Percentiles rank a stretch among this genome's conserved stretches.
phyloP scores from a whole-genome alignment of 129 eudicot species.

The Flaveria robusta region DNA sequence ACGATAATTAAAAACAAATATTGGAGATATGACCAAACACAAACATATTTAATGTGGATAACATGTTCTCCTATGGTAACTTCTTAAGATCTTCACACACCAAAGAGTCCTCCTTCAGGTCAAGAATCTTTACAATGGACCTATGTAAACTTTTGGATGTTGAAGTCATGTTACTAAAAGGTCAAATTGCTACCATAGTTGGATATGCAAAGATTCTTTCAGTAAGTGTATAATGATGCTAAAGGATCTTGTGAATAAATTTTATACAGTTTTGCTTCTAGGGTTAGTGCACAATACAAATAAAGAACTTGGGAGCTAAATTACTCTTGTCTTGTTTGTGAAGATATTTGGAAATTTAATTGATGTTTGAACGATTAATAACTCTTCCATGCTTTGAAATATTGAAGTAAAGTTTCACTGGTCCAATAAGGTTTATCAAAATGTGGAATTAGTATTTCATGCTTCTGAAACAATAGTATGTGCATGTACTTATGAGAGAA shows the following conservation, averaged over 20 bases:
- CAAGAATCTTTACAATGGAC: slow-evolving; percentile 1
- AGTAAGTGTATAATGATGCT: neutral
- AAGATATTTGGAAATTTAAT: neutral
- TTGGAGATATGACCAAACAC: slow-evolving; percentile 12
- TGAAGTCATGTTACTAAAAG: neutral
- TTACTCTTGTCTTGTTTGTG: neutral
- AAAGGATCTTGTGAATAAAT: neutral
- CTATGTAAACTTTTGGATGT: neutral
- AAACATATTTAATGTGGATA: slow-evolving; percentile 5
- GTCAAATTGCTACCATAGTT: slow-evolving; percentile 4
- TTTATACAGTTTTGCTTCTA: slow-evolving; percentile 13
- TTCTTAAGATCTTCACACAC: neutral
- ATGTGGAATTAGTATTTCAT: neutral
- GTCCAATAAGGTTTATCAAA: neutral
- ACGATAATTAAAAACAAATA: neutral
- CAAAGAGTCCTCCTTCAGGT: neutral
- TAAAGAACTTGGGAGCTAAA: slow-evolving; percentile 1
- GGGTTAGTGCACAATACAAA: slow-evolving; percentile 1
- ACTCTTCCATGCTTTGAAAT: slow-evolving; percentile 4
- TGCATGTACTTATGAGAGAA: slow-evolving; percentile 1
- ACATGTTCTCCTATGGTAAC: neutral
- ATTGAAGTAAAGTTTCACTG: neutral
- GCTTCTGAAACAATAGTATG: neutral
- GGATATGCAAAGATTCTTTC: neutral
- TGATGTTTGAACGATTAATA: neutral